Evolutionary conservation across 495 filamentous ascomycete species (phyloP).

Genomic region (Rostrohypoxylon terebratum): DNA sequence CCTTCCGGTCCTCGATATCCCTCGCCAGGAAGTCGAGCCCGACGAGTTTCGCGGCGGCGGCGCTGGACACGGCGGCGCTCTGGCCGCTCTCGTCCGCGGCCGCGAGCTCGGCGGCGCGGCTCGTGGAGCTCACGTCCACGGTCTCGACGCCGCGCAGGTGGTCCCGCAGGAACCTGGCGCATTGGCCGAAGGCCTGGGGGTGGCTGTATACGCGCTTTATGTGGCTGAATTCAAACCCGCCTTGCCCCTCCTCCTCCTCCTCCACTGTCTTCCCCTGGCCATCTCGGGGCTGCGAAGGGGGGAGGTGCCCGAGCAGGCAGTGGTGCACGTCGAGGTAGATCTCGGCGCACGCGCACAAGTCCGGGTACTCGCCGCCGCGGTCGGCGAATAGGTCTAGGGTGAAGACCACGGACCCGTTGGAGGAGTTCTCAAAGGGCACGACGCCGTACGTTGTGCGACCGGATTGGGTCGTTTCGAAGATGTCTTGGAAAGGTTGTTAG

Average conservation of each 20-base stretch:
- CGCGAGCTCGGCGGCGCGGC: slow-evolving; percentile 81
- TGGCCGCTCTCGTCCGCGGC: slow-evolving; percentile 66
- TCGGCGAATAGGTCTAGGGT: slow-evolving; percentile 91
- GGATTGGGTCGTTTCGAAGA: slow-evolving; percentile 82
- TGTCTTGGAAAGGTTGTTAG: slow-evolving; percentile 61
- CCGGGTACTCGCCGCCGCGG: slow-evolving; percentile 65
- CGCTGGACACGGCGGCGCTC: slow-evolving; percentile 81
- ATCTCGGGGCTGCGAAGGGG: slow-evolving; percentile 29
- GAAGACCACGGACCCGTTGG: slow-evolving; percentile 88
- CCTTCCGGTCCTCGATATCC: slow-evolving; percentile 82
- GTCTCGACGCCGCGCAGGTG: slow-evolving; percentile 77
- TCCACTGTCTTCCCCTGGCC: background rate
- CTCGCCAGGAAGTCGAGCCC: slow-evolving; percentile 75
- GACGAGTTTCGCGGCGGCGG: slow-evolving; percentile 73
- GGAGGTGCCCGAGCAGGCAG: slow-evolving; percentile 72
- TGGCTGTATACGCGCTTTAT: slow-evolving; percentile 82
- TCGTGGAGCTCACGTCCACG: slow-evolving; percentile 88
- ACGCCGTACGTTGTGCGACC: slow-evolving; percentile 74
- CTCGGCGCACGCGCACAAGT: slow-evolving; percentile 81
- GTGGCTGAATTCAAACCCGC: slow-evolving; percentile 52
- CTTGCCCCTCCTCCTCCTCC: background rate
- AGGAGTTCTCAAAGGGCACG: slow-evolving; percentile 95
- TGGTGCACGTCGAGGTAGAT: slow-evolving; percentile 87
- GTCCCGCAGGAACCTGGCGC: slow-evolving; percentile 74
- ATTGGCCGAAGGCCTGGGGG: slow-evolving; percentile 95